These are phyloP conservation scores for Brassica incana DNA, from an alignment of 345 rosid species.

Conservation along the genomic window DNA sequence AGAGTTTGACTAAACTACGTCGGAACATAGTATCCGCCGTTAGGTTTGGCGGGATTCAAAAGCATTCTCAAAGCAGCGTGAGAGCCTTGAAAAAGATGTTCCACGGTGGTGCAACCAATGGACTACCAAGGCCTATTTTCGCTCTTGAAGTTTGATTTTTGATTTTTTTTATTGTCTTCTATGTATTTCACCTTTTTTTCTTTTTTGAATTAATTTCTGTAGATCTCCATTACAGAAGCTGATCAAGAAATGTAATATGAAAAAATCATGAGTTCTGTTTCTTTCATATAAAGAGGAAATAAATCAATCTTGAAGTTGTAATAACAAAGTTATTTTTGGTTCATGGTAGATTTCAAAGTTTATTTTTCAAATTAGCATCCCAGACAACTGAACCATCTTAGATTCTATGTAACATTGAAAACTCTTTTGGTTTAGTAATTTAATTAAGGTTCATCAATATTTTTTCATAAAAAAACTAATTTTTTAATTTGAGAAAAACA, in stretches of 20 bases:
- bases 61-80: conserved; percentile 31
- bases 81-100: conserved; percentile 32
- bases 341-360: background rate
- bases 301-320: background rate
- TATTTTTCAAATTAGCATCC: background rate
- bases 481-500: background rate
- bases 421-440: background rate
- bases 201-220: conserved; percentile 6
- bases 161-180: background rate
- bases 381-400: background rate
- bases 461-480: background rate
- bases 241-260: conserved; percentile 24
- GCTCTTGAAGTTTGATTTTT: conserved; percentile 34
- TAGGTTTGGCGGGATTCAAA: conserved; percentile 30
- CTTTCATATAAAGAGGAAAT: background rate
- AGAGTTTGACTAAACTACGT: conserved; percentile 50
- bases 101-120: conserved; percentile 37
- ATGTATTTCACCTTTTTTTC: conserved; percentile 20
- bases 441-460: background rate
- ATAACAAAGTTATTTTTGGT: background rate
- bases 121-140: conserved; percentile 45
- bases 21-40: conserved; percentile 19
- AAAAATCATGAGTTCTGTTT: conserved; percentile 24
- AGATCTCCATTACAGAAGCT: conserved; percentile 21
- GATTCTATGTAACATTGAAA: conserved; percentile 11